Evolutionary conservation across 1,284 basidiomycete species (phyloP).

Genomic region (Ceratorhiza oryzae-sativae): DNA sequence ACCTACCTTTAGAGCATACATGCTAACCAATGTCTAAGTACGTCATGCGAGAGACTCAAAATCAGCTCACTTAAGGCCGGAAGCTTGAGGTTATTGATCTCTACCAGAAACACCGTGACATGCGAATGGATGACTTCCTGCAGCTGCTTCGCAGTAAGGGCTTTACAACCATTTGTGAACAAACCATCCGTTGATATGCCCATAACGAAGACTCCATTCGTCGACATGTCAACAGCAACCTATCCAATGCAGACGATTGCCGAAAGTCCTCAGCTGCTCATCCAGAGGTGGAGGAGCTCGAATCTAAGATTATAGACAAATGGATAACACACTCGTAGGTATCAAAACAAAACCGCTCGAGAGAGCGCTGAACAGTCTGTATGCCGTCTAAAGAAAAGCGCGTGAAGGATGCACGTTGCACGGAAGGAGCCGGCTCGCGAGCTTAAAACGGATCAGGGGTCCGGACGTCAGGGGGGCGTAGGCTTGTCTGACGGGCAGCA

Average conservation of each 20-base stretch:
- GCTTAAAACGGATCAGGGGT: too few species aligned
- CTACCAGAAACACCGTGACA: background rate
- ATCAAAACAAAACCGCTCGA: too few species aligned
- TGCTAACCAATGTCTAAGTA: slow-evolving; percentile 6
- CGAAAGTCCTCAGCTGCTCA: background rate
- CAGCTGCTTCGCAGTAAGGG: background rate
- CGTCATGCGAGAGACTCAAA: slow-evolving; percentile 6
- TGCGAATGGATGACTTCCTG: slow-evolving; percentile 7
- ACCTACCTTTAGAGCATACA: background rate
- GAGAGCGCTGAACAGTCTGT: too few species aligned
- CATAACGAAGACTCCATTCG: slow-evolving; percentile 14
- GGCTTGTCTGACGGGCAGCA: too few species aligned
- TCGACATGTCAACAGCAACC: background rate
- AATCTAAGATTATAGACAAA: too few species aligned
- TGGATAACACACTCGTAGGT: too few species aligned
- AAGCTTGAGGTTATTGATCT: slow-evolving; percentile 6
- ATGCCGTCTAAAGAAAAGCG: too few species aligned
- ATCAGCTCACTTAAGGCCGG: slow-evolving; percentile 14
- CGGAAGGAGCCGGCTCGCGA: too few species aligned
- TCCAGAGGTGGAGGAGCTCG: background rate
- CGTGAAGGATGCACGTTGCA: too few species aligned
- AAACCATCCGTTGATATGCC: slow-evolving; percentile 9
- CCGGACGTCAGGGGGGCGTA: too few species aligned
- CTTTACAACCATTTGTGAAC: slow-evolving; percentile 9
- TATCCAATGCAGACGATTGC: background rate